Evolutionary conservation across 2,329 filamentous ascomycete species (phyloP).

Genomic region (Botrytis hyacinthi): DNA sequence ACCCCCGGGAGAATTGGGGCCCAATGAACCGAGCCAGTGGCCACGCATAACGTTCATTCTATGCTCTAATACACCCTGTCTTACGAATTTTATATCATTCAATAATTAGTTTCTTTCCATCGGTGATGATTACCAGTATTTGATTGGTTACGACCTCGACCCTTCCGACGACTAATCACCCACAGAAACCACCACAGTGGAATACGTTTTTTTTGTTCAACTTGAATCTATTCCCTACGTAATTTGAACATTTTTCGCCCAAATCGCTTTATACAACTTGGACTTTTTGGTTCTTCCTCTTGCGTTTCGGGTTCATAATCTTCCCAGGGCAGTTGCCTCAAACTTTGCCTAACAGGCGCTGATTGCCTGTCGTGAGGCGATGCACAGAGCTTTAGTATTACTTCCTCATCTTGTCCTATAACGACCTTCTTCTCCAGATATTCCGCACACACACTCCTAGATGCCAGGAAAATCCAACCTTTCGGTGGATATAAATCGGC

Average conservation of each 20-base stretch:
- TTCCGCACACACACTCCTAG: slow-evolving; percentile 11
- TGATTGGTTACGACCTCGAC: neutral
- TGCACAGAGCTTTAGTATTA: neutral
- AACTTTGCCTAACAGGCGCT: neutral
- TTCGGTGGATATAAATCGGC: neutral
- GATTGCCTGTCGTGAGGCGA: slow-evolving; percentile 1
- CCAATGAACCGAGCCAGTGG: slow-evolving; percentile 49
- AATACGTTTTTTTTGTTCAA: neutral
- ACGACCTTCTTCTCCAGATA: slow-evolving; percentile 14
- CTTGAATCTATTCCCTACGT: neutral
- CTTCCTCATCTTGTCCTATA: neutral
- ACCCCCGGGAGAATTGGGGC: slow-evolving; percentile 91
- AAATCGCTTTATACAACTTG: slow-evolving; percentile 4
- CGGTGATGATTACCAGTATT: neutral
- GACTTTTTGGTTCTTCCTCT: slow-evolving; percentile 10
- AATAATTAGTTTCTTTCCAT: neutral
- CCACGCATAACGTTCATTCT: slow-evolving; percentile 1
- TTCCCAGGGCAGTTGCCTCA: slow-evolving; percentile 1
- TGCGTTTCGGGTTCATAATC: slow-evolving; percentile 4
- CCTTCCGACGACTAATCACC: neutral
- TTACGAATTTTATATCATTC: neutral
- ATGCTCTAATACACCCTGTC: neutral
- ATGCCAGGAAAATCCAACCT: neutral
- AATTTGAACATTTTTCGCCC: neutral
- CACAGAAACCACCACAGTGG: neutral